Evolutionary conservation across 2,329 filamentous ascomycete genomes (phyloP), one percentile per base, ranked within the genome.

Genomic region (Zarea fungicola): DNA sequence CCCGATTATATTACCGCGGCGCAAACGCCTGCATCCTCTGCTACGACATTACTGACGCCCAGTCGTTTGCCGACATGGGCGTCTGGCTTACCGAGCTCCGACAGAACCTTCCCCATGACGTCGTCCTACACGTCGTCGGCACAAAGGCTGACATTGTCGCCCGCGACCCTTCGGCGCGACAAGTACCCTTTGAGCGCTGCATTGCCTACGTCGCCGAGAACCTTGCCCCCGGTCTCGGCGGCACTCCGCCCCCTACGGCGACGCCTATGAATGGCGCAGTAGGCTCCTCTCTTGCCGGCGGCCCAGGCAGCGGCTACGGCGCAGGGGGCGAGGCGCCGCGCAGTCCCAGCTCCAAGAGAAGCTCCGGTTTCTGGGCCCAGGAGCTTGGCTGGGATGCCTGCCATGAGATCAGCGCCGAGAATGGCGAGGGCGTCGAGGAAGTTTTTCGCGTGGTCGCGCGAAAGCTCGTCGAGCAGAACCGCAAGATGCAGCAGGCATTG

Each of bases 331-430:
- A 34, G 19, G 80, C 83, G 56, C 77, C 78, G 11, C 74, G 78
- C 48, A 81, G 76, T 54, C 81, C 81, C 37, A 77, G 74, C 58
- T 81, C 77, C 40, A 85, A 85, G 64, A 74, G 82, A 35, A 86
- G 81, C 60, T 86, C 81, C 31, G 85, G 86, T 2, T 89, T 90
- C 68, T 96, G 91, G 91, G 89, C 85, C 19, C 88, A 93, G 65
- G 91, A 96, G 62, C 83, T 90, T 6, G 90, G 91, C 45, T 97
- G 92, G 91, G 91, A 96, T 61, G 95, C 90, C 54, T 97, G 92
- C 65, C 93, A 97, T 67, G 93, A 99, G 71, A 92, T 99, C 62
- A 91, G 85, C 58, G 91, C 92, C 41, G 92, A 95, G 73, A 90
- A 85, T 60, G 91, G 91, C 49, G 91, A 96, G 72, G 92, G 92